Percentiles rank a stretch among this genome's conserved stretches.
phyloP scores from a whole-genome alignment of 768 basidiomycete species.

The Pholiota conissans region DNA sequence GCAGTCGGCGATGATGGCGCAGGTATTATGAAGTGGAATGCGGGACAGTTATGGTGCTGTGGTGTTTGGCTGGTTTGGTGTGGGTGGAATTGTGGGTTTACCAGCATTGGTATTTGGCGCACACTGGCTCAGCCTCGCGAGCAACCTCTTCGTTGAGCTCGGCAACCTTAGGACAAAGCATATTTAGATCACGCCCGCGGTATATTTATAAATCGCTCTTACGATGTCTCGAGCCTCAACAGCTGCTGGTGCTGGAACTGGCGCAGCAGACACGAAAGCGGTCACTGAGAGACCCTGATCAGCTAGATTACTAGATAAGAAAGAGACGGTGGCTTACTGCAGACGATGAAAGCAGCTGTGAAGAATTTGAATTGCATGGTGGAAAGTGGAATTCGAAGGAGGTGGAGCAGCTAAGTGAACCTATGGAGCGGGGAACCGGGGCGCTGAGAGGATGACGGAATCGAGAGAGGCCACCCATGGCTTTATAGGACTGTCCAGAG shows the following conservation, averaged over 20 bases:
- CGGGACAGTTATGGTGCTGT: background rate
- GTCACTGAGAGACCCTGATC: background rate
- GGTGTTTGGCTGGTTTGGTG: background rate
- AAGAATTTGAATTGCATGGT: slow-evolving; percentile 7
- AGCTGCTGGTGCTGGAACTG: background rate
- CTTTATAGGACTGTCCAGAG: slow-evolving; percentile 12
- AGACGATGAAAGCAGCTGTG: background rate
- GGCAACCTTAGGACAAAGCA: background rate
- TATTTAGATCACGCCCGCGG: background rate
- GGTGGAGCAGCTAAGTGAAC: background rate
- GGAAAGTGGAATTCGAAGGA: slow-evolving; percentile 8
- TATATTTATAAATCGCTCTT: background rate
- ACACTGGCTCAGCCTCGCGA: slow-evolving; percentile 4
- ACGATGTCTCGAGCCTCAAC: slow-evolving; percentile 1
- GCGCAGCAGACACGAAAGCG: slow-evolving; percentile 2
- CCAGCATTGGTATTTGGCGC: slow-evolving; percentile 2
- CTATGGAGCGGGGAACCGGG: background rate
- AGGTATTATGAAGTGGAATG: background rate
- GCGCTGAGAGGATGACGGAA: background rate
- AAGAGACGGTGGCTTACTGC: background rate
- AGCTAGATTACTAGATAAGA: background rate
- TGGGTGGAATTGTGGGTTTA: background rate
- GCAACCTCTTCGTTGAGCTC: slow-evolving; percentile 1
- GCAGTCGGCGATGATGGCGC: background rate
- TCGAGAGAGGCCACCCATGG: slow-evolving; percentile 1